A percentile compares a stretch with the other conserved stretches of the same genome.
Evolutionary conservation across 306 rosid genomes (phyloP).

Genomic region (Alnus rubra): DNA sequence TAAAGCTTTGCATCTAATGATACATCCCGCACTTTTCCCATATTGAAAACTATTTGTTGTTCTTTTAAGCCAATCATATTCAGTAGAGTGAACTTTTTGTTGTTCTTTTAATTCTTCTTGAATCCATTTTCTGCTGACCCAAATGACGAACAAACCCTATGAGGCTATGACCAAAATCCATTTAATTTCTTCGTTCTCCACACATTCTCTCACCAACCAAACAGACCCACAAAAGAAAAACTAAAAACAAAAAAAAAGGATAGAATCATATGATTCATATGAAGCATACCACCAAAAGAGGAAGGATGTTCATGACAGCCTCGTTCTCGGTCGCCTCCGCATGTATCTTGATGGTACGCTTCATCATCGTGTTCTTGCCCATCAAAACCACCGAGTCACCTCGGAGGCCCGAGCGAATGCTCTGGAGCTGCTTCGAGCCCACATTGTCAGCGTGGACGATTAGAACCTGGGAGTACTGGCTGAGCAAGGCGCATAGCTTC

Average conservation of each 20-base stretch:
- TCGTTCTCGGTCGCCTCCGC: constrained; percentile 48
- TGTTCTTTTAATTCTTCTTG: background rate
- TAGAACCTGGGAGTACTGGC: constrained; percentile 52
- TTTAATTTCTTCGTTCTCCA: background rate
- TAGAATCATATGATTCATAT: background rate
- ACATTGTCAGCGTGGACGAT: constrained; percentile 60
- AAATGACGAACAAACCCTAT: background rate
- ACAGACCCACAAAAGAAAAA: background rate
- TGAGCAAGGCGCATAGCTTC: constrained; percentile 53
- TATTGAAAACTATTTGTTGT: background rate
- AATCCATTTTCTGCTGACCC: background rate
- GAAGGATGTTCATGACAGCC: constrained; percentile 45
- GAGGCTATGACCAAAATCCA: background rate
- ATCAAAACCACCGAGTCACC: constrained; percentile 56
- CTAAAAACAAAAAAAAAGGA: too few species aligned
- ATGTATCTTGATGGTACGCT: constrained; percentile 42
- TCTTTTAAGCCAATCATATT: background rate
- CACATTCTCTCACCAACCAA: background rate
- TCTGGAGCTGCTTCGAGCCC: constrained; percentile 61
- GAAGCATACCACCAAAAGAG: constrained; percentile 42
- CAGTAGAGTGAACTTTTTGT: background rate
- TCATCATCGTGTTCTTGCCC: constrained; percentile 73
- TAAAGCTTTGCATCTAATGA: background rate
- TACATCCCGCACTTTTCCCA: background rate
- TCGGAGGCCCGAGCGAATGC: constrained; percentile 50